Evolutionary conservation across 805 yeast species (phyloP).

Genomic region (Wickerhamiella allomyrinae): DNA sequence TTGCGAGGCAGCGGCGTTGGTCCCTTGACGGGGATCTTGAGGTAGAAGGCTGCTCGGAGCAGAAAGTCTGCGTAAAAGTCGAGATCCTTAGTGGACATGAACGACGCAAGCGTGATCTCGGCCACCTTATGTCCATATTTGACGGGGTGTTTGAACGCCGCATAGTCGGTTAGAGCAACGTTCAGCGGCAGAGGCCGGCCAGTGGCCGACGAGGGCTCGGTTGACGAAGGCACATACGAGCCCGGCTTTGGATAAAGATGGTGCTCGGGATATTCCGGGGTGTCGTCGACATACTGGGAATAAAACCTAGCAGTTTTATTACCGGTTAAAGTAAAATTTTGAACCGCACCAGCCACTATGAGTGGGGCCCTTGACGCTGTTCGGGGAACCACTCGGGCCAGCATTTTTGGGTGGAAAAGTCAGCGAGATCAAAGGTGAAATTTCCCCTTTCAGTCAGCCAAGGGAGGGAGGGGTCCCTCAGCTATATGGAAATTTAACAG

Average conservation of each 20-base stretch:
- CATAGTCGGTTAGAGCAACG: slow-evolving; percentile 66
- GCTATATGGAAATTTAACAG: no score
- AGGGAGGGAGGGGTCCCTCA: no score
- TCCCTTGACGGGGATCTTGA: slow-evolving; percentile 76
- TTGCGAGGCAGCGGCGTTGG: slow-evolving; percentile 54
- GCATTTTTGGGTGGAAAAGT: not conserved
- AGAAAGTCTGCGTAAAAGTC: slow-evolving; percentile 76
- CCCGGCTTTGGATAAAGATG: slow-evolving; percentile 15
- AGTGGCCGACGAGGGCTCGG: slow-evolving; percentile 5
- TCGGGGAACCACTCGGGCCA: slow-evolving; percentile 1
- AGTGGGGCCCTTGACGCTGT: not conserved
- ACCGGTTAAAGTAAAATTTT: no score
- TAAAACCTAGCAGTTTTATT: slow-evolving; percentile 8
- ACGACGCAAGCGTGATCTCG: slow-evolving; percentile 49
- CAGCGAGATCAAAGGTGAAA: not conserved
- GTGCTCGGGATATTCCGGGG: slow-evolving; percentile 3
- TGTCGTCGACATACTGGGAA: slow-evolving; percentile 7
- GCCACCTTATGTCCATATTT: slow-evolving; percentile 68
- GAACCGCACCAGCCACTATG: not conserved
- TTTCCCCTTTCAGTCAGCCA: slow-evolving; percentile 1
- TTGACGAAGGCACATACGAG: slow-evolving; percentile 12
- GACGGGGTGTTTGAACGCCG: slow-evolving; percentile 56
- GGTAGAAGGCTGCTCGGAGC: slow-evolving; percentile 74
- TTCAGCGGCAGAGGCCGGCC: slow-evolving; percentile 61
- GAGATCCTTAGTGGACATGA: slow-evolving; percentile 54